Evolutionary conservation across 1,139 yeast species (phyloP).

Genomic region (Geotrichum cucujoidarum): DNA sequence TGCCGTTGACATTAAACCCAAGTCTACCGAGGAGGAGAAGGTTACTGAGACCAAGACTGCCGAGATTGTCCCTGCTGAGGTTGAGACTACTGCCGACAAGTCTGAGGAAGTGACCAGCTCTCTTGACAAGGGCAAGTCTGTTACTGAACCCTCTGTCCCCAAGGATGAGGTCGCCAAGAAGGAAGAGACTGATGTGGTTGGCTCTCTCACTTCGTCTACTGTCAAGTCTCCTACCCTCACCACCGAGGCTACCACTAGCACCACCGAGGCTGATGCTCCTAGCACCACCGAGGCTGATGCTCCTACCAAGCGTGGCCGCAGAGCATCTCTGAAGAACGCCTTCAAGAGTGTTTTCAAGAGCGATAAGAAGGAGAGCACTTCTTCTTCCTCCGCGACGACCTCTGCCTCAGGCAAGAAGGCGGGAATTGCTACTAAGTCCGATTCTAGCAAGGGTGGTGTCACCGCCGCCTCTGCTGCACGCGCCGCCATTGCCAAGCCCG

Average conservation of each 20-base stretch:
- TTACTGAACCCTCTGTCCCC: not conserved
- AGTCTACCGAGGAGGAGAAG: conserved; percentile 3
- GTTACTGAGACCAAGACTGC: conserved; percentile 11
- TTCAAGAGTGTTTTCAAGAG: conserved; percentile 5
- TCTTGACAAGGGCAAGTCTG: too few relatives aligned
- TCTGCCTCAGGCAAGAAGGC: conserved; percentile 2
- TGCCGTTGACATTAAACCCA: conserved; percentile 10
- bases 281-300: conserved; percentile 2
- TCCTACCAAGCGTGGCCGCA: conserved; percentile 1
- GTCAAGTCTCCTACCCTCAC: not conserved
- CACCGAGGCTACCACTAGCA: not conserved
- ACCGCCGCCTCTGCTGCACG: conserved; percentile 17
- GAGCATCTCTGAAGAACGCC: conserved; percentile 2
- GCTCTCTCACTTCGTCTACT: not conserved
- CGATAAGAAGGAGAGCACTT: not conserved
- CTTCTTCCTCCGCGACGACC: conserved; percentile 1
- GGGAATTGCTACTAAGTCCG: conserved; percentile 5
- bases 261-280: not conserved
- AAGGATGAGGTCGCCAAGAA: not conserved
- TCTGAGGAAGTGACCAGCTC: not conserved
- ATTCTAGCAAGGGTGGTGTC: conserved; percentile 12
- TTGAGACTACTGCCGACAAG: not conserved
- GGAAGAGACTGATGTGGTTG: not conserved
- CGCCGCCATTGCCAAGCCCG: conserved; percentile 7
- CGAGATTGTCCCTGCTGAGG: conserved; percentile 6